Percentiles rank a stretch among this genome's conserved stretches.
phyloP scores from a whole-genome alignment of 2,329 filamentous ascomycete genomes.

The Colletotrichum salicis region DNA sequence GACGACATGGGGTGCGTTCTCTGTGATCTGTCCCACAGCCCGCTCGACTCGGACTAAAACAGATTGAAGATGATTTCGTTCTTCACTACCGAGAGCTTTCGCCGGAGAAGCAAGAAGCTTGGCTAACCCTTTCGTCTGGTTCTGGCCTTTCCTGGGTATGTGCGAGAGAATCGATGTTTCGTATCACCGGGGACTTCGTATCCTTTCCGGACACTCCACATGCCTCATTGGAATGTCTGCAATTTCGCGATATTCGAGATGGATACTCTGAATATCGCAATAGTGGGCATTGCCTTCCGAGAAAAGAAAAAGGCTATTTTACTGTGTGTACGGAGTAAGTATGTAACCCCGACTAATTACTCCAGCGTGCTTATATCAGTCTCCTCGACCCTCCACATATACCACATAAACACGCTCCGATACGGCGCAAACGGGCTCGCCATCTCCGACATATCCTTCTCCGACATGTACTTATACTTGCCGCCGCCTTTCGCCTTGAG shows the following conservation, averaged over 20 bases:
- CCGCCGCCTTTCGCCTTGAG: constrained; percentile 79
- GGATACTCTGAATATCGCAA: neutral
- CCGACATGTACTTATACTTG: constrained; percentile 98
- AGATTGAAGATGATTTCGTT: constrained; percentile 4
- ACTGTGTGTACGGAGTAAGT: neutral
- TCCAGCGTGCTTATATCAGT: constrained; percentile 76
- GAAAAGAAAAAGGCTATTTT: neutral
- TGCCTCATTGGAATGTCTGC: neutral
- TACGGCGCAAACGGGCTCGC: constrained; percentile 86
- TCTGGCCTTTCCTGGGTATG: neutral
- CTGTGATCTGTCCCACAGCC: neutral
- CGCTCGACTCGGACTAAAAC: neutral
- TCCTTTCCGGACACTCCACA: neutral
- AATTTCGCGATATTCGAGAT: constrained; percentile 1
- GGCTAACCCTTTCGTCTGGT: neutral
- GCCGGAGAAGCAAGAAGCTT: neutral
- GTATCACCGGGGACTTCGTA: neutral
- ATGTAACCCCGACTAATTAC: constrained; percentile 39
- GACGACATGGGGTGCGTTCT: neutral
- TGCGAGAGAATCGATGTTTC: neutral
- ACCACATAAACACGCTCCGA: constrained; percentile 96
- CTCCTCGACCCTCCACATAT: constrained; percentile 91
- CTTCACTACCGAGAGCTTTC: neutral
- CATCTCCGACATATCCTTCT: constrained; percentile 89
- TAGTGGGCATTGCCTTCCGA: neutral